These are phyloP conservation scores for Nematodospora anomalae DNA, from an alignment of 1,139 yeast species.

Conservation along the genomic window DNA sequence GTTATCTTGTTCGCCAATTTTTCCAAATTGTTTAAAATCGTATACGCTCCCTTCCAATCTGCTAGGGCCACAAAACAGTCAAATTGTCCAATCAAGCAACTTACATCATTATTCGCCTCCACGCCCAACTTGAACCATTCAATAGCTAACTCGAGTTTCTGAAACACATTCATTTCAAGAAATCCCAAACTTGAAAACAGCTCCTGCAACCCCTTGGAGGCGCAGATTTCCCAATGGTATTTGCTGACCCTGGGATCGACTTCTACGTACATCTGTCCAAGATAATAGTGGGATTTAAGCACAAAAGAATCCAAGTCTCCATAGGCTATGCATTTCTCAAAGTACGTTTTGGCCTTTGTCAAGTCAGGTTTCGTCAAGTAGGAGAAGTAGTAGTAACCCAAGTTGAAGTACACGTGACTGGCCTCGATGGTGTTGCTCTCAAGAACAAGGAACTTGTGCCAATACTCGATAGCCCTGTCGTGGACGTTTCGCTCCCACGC, in stretches of 20 bases:
- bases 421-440: constrained; percentile 60
- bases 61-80: constrained; percentile 47
- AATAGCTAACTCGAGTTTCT: constrained; percentile 52
- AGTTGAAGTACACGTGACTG: constrained; percentile 69
- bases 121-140: constrained; percentile 87
- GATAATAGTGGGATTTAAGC: constrained; percentile 70
- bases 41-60: constrained; percentile 29
- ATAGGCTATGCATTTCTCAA: constrained; percentile 58
- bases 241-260: constrained; percentile 60
- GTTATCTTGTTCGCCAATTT: constrained; percentile 21
- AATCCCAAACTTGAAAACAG: constrained; percentile 77
- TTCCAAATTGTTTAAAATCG: constrained; percentile 28
- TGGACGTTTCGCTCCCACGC: constrained; percentile 49
- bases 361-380: constrained; percentile 48
- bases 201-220: constrained; percentile 73
- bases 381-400: constrained; percentile 64
- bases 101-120: constrained; percentile 56
- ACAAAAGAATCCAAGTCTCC: constrained; percentile 58
- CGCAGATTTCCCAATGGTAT: constrained; percentile 73
- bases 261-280: constrained; percentile 64
- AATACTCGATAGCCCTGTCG: constrained; percentile 57
- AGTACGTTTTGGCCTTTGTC: constrained; percentile 51
- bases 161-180: constrained; percentile 67
- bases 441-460: constrained; percentile 55
- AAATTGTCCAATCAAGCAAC: constrained; percentile 73